phyloP scores from a whole-genome alignment of 495 filamentous ascomycete species.

The Penicillium psychrofluorescens region DNA sequence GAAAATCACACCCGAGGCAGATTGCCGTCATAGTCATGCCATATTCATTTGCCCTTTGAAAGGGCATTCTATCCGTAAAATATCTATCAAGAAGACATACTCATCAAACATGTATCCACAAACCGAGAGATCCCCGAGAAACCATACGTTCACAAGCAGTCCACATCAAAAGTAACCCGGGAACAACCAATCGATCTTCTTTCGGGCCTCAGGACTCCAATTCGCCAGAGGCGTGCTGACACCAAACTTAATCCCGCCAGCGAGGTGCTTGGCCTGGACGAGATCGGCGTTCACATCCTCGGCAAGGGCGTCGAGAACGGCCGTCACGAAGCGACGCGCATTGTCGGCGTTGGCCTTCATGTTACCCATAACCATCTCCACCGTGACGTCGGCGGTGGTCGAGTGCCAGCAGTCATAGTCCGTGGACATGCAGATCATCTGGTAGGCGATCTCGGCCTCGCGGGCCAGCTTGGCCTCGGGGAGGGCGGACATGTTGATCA shows the following conservation, averaged over 20 bases:
- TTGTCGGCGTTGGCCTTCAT: conserved; percentile 91
- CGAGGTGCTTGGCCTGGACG: conserved; percentile 61
- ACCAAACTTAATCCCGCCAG: conserved; percentile 52
- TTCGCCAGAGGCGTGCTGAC: conserved; percentile 60
- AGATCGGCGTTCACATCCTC: conserved; percentile 68
- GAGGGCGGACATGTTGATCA: conserved; percentile 97
- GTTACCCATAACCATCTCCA: conserved; percentile 94
- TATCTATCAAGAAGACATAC: not conserved
- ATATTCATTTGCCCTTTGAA: not conserved
- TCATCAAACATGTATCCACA: not conserved
- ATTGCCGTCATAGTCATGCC: not conserved
- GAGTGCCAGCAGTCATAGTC: conserved; percentile 97
- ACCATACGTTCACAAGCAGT: not conserved
- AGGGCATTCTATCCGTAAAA: not conserved
- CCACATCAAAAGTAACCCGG: conserved; percentile 41
- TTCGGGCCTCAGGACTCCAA: conserved; percentile 53
- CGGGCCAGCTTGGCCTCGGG: conserved; percentile 93
- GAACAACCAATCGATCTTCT: conserved; percentile 73
- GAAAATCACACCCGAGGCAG: too few species aligned
- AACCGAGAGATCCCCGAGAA: not conserved
- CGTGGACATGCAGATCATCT: conserved; percentile 98
- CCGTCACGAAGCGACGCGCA: conserved; percentile 74
- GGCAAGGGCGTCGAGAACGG: conserved; percentile 78
- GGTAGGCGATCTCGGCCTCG: conserved; percentile 93
- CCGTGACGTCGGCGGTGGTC: conserved; percentile 69